Percentiles rank a stretch among this genome's conserved stretches.
Evolutionary conservation across 2,329 filamentous ascomycete genomes (phyloP).

Genomic region (Aspergillus luchuensis): DNA sequence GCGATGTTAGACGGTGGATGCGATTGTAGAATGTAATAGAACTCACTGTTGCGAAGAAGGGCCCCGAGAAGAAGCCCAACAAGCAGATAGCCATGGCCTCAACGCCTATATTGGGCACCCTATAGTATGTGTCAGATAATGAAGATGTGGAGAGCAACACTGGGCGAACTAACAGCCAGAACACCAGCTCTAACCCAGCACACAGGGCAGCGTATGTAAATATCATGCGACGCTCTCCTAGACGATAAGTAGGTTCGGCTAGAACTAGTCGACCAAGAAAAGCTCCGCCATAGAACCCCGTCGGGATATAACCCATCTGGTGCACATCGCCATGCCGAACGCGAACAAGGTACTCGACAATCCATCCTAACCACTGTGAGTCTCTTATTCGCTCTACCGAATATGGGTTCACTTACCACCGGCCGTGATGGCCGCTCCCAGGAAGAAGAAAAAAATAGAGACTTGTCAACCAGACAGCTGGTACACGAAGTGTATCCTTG

Average conservation of each 20-base stretch:
- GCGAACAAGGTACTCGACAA: conserved; percentile 65
- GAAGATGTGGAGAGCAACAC: no score
- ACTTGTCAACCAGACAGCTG: conserved; percentile 58
- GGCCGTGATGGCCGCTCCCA: conserved; percentile 59
- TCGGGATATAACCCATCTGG: conserved; percentile 63
- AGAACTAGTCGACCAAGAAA: conserved; percentile 60
- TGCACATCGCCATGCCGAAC: conserved; percentile 60
- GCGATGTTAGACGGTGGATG: neutral
- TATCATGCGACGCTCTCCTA: conserved; percentile 61
- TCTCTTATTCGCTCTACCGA: neutral
- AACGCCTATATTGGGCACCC: conserved; percentile 49
- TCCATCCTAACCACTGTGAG: conserved; percentile 52
- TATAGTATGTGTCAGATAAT: neutral
- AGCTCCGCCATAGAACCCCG: conserved; percentile 61
- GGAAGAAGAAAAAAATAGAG: conserved; percentile 65
- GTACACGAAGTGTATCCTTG: conserved; percentile 24
- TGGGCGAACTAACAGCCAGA: conserved; percentile 53
- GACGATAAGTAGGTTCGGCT: conserved; percentile 61
- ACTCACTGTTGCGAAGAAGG: conserved; percentile 58
- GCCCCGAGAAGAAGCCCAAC: conserved; percentile 61
- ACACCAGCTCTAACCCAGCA: conserved; percentile 59
- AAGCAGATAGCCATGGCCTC: conserved; percentile 58
- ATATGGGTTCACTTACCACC: conserved; percentile 30
- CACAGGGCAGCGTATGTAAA: conserved; percentile 56
- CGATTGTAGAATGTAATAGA: neutral